Percentiles rank a stretch among this genome's conserved stretches.
Conservation (phyloP, 2,329 filamentous ascomycete genomes). For the Nemania serpens region DNA sequence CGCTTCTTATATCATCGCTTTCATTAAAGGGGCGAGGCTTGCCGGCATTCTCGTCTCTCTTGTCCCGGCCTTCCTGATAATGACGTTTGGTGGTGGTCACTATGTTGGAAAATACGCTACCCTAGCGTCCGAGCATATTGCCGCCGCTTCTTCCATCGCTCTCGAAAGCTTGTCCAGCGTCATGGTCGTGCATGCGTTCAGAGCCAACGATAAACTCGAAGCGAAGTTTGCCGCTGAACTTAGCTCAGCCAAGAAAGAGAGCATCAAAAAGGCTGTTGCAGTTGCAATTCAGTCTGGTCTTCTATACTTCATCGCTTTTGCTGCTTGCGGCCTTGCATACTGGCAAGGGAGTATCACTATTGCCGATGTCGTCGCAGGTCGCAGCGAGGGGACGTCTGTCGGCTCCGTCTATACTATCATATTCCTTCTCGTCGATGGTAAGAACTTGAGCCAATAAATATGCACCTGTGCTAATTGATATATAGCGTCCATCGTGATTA, state of each 20-base stretch:
- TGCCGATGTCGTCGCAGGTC: conserved; percentile 45
- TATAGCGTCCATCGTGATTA: conserved; percentile 58
- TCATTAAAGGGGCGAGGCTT: conserved; percentile 61
- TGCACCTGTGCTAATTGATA: conserved; percentile 38
- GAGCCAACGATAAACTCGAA: conserved; percentile 57
- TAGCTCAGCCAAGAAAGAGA: conserved; percentile 50
- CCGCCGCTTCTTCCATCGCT: conserved; percentile 59
- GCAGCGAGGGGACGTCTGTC: conserved; percentile 44
- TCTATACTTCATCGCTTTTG: conserved; percentile 69
- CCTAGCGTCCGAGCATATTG: conserved; percentile 52
- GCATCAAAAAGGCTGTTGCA: conserved; percentile 60
- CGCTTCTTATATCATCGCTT: conserved; percentile 64
- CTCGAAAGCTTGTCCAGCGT: conserved; percentile 59
- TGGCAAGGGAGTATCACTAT: conserved; percentile 63
- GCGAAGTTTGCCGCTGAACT: conserved; percentile 56
- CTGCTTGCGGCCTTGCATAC: conserved; percentile 67
- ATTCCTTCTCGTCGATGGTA: conserved; percentile 65
- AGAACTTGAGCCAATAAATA: conserved; percentile 19
- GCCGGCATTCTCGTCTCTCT: conserved; percentile 62
- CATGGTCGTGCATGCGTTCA: conserved; percentile 59
- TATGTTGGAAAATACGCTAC: conserved; percentile 53
- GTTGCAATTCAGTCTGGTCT: conserved; percentile 63
- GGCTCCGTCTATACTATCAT: conserved; percentile 66
- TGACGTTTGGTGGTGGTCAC: conserved; percentile 57
- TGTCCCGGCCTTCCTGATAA: conserved; percentile 60